Evolutionary conservation across 805 yeast genomes (phyloP).

Genomic region (Hanseniaspora meyeri): DNA sequence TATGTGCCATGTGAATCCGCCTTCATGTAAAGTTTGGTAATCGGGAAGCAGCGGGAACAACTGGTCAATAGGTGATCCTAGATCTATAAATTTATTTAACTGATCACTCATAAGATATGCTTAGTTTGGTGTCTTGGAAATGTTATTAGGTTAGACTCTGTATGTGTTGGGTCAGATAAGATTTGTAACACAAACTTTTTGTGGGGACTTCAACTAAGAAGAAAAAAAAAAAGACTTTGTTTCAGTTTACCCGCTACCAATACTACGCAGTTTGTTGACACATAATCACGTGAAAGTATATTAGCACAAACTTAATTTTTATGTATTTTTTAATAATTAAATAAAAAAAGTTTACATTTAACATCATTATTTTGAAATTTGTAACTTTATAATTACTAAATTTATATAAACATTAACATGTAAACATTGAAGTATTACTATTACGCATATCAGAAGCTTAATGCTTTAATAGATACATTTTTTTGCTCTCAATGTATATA

Average conservation of each 20-base stretch:
- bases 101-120: not conserved
- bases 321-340: no score
- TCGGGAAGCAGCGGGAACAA: constrained; percentile 19
- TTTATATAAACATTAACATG: no score
- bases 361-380: no score
- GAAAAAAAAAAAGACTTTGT: not conserved
- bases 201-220: not conserved
- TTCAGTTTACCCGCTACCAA: not conserved
- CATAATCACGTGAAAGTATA: not conserved
- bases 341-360: not conserved
- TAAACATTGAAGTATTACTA: no score
- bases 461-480: no score
- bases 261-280: not conserved
- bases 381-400: no score
- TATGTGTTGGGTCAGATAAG: not conserved
- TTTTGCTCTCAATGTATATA: no score
- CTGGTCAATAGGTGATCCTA: constrained; percentile 10
- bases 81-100: not conserved
- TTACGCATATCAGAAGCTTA: no score
- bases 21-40: constrained; percentile 22
- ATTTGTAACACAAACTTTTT: not conserved
- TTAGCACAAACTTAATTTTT: no score
- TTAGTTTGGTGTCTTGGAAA: not conserved
- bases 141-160: not conserved
- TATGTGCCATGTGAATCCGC: constrained; percentile 41